Evolutionary conservation across 257 asterid species (phyloP).

Genomic region (Solanum pennellii): DNA sequence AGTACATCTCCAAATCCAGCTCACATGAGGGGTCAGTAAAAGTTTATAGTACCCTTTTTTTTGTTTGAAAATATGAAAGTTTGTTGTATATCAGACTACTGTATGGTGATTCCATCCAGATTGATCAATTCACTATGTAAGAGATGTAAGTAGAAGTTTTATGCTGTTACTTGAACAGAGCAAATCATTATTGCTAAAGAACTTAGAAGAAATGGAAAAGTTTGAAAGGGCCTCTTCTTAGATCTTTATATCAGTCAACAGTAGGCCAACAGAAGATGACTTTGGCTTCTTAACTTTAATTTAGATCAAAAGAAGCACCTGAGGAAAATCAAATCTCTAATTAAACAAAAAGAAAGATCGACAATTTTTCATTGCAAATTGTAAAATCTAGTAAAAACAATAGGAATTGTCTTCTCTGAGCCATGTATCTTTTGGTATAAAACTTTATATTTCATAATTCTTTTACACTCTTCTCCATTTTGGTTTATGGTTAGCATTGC

Average conservation of each 20-base stretch:
- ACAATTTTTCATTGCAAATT: background rate
- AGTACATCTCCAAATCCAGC: constrained; percentile 33
- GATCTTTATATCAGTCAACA: background rate
- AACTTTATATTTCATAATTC: background rate
- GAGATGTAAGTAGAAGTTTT: background rate
- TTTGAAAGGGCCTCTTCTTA: background rate
- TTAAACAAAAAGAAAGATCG: background rate
- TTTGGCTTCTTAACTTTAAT: background rate
- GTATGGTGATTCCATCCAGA: background rate
- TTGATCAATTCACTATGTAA: background rate
- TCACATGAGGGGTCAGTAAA: constrained; percentile 55
- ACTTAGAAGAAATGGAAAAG: background rate
- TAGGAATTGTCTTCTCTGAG: background rate
- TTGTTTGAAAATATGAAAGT: background rate
- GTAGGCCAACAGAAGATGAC: background rate
- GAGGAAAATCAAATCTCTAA: background rate
- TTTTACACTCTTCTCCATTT: background rate
- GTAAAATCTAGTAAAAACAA: background rate
- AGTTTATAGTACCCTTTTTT: background rate
- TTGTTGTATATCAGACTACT: background rate
- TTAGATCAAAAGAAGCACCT: background rate
- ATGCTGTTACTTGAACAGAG: background rate
- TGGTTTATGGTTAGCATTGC: background rate
- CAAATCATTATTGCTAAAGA: background rate
- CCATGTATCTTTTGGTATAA: background rate